Evolutionary conservation across 345 rosid genomes (phyloP), one percentile per base, ranked within the genome.

Genomic region (Salix koriyanagi): DNA sequence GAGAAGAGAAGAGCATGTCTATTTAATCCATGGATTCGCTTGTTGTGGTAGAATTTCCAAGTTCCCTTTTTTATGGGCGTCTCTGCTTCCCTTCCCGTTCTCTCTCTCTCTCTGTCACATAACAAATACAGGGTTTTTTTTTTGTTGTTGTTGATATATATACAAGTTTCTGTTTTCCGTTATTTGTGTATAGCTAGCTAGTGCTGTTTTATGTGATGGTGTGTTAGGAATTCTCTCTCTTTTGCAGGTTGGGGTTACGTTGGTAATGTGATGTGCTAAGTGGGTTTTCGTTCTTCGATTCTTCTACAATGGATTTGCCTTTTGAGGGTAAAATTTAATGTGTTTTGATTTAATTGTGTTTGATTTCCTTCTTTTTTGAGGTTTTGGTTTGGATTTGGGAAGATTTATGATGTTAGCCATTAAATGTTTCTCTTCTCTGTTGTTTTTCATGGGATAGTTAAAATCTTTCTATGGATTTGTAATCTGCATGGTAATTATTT

Each of bases 221-320:
- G 64, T 13, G n/a, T 65, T 39, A 28, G 71, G 65, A 54, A 48
- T 56, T 77, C 62, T 67, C 23, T 61, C 19, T 36, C 30, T 28
- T 78, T 78, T 72, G 82, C 84, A 84, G 86, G 80, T 73, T 75
- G 79, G 83, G 82, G 78, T 71, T 83, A 79, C 70, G 82, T 67
- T 83, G 61, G 84, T 69, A 89, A 85, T 87, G 88, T 85, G 82
- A 84, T 82, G 80, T 64, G 71, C 85, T 66, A 78, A 69, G 10
- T 50, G 68, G 76, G 78, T 72, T 72, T 41, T 71, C 25, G 19
- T 80, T 71, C 32, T 62, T 73, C 50, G n/a, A 11, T 69, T 39
- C 50, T 76, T 75, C 74, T 75, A 67, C 71, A 58, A 82, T 83
- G 75, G 89, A 86, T 80, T 79, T 79, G 46, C 74, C 89, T 67